Percentiles rank a stretch among this genome's conserved stretches.
These are phyloP conservation scores for Cystofilobasidium bisporidii DNA, from an alignment of 768 basidiomycete genomes.

Conservation along the genomic window DNA sequence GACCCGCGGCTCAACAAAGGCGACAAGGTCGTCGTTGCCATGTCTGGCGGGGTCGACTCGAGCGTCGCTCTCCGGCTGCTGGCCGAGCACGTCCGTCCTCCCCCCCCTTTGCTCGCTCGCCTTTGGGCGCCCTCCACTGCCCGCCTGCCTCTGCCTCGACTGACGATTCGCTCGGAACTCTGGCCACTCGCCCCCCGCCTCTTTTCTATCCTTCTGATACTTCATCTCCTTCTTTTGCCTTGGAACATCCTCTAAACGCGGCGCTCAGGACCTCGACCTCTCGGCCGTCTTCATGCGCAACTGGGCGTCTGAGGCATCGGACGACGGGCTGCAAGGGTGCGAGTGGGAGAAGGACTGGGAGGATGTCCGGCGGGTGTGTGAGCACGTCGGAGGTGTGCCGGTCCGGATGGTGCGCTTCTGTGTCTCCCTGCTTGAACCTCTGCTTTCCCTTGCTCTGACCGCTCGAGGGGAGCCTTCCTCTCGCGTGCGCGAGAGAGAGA, in stretches of 20 bases:
- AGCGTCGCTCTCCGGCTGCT: constrained; percentile 75
- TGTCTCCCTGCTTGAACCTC: too few relatives aligned
- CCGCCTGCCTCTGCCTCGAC: background rate
- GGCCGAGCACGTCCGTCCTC: constrained; percentile 36
- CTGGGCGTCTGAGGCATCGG: constrained; percentile 50
- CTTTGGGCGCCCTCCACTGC: background rate
- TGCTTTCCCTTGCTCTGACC: too few relatives aligned
- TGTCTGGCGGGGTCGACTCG: constrained; percentile 95
- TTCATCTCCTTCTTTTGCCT: constrained; percentile 4
- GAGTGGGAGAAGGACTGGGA: constrained; percentile 96
- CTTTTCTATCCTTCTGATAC: background rate
- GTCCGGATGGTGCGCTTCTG: constrained; percentile 53
- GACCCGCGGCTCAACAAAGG: background rate
- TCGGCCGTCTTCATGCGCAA: constrained; percentile 92
- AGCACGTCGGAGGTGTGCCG: constrained; percentile 55
- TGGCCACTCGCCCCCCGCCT: too few relatives aligned
- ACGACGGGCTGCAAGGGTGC: constrained; percentile 51
- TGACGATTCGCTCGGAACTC: background rate
- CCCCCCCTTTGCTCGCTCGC: background rate
- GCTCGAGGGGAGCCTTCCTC: too few relatives aligned
- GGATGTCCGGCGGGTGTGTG: constrained; percentile 75
- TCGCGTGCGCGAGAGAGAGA: too few relatives aligned
- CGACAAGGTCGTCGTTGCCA: constrained; percentile 62
- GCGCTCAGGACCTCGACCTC: constrained; percentile 60
- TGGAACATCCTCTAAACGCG: background rate